phyloP scores from a whole-genome alignment of 768 basidiomycete genomes.

The Calocybe cyanea region DNA sequence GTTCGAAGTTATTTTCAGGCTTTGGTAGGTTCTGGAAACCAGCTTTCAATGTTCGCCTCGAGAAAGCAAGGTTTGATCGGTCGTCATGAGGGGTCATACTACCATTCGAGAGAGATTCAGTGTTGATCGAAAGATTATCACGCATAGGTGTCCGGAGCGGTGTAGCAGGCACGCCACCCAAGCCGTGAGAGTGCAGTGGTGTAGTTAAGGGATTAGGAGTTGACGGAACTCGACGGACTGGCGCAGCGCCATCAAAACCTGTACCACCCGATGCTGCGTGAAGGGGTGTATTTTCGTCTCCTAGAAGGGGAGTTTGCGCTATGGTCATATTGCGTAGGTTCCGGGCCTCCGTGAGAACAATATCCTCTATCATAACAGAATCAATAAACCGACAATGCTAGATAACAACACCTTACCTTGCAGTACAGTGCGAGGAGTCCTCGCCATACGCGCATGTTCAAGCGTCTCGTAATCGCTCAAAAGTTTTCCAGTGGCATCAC shows the following conservation, averaged over 20 bases:
- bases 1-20: slow-evolving; percentile 96
- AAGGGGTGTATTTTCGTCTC: slow-evolving; percentile 96
- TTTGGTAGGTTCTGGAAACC: slow-evolving; percentile 84
- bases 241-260: slow-evolving; percentile 94
- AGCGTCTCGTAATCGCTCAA: slow-evolving; percentile 92
- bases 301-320: slow-evolving; percentile 89
- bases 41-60: slow-evolving; percentile 73
- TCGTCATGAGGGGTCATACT: slow-evolving; percentile 78
- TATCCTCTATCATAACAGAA: slow-evolving; percentile 67
- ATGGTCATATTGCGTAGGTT: slow-evolving; percentile 94
- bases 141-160: slow-evolving; percentile 94
- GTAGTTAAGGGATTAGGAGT: slow-evolving; percentile 97
- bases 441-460: slow-evolving; percentile 83
- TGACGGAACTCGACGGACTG: slow-evolving; percentile 84
- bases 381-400: neutral
- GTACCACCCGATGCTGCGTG: slow-evolving; percentile 72
- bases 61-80: slow-evolving; percentile 53
- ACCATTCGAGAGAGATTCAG: slow-evolving; percentile 51
- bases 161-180: slow-evolving; percentile 55
- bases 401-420: slow-evolving; percentile 52
- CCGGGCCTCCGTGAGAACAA: slow-evolving; percentile 89
- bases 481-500: slow-evolving; percentile 79
- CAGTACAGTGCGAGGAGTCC: slow-evolving; percentile 92
- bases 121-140: slow-evolving; percentile 89
- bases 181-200: slow-evolving; percentile 47